These are phyloP conservation scores for Globisporangium rhizosaccharum DNA, from an alignment of 352 stramenopile species.

Conservation along the genomic window DNA sequence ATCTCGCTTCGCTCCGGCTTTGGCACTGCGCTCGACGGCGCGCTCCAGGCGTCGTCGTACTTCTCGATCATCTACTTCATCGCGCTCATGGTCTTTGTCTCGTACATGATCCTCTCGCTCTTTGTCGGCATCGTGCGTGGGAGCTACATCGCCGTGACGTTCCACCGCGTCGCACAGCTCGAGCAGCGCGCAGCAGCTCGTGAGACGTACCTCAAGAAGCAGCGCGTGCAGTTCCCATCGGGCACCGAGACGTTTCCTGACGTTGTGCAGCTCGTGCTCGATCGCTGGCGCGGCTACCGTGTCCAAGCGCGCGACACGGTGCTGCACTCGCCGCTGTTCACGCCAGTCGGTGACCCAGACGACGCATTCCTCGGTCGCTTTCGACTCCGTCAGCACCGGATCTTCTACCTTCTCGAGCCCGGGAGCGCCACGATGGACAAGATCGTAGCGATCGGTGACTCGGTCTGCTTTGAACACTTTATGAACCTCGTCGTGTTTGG, in stretches of 20 bases:
- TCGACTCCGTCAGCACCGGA: constrained; percentile 45
- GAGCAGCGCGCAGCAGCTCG: constrained; percentile 23
- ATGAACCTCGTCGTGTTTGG: constrained; percentile 74
- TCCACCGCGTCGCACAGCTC: constrained; percentile 27
- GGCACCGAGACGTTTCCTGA: constrained; percentile 58
- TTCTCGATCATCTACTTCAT: constrained; percentile 81
- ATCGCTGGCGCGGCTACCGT: constrained; percentile 33
- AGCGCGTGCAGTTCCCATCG: constrained; percentile 47
- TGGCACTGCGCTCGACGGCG: constrained; percentile 64
- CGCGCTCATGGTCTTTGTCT: constrained; percentile 74
- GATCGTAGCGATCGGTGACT: constrained; percentile 46
- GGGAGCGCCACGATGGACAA: constrained; percentile 42
- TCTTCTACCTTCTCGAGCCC: constrained; percentile 62
- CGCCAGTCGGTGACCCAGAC: constrained; percentile 31
- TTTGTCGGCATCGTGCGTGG: constrained; percentile 82
- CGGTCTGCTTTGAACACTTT: constrained; percentile 60
- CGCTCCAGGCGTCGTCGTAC: constrained; percentile 64
- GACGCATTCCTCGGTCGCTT: constrained; percentile 57
- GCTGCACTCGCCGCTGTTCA: constrained; percentile 51
- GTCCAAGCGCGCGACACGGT: constrained; percentile 22
- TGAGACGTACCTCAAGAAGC: constrained; percentile 42
- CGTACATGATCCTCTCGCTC: constrained; percentile 80
- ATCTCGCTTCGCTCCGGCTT: constrained; percentile 78
- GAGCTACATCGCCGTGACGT: constrained; percentile 67
- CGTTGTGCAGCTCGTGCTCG: constrained; percentile 35